Base-by-base conservation (phyloP, 2,329 filamentous ascomycete genomes). In the Cyphellophora attinorum region DNA sequence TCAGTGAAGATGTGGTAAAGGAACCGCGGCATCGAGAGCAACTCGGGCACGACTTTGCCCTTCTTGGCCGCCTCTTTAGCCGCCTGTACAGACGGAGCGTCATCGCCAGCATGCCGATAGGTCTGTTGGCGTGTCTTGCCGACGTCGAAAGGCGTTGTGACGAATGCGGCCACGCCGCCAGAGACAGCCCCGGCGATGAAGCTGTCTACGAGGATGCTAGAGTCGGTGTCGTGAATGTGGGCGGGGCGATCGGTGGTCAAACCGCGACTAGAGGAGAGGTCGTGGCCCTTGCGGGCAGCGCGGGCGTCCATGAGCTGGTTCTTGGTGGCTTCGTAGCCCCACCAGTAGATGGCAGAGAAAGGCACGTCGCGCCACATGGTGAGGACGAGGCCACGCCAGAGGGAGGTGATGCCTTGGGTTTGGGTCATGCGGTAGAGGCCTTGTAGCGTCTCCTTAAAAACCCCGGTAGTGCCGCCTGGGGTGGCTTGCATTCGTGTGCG, bases 291-390 rank as follows among this genome's bases (percentile, higher is more conserved):
- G 57, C 15, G 53, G 70, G 74, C 45, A 36, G 63, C 59, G 30
- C 86, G 77, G 31, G 75, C 60, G 47, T 88, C 79, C 1, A 78
- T 81, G 38, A 96, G 60, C 34, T 65, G 63, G 15, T 78, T 76
- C 34, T 86, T 77, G 36, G 89, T 79, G 12, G 74, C 77, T 63
- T 98, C 91, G 56, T 98, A 98, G 10, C 91, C 89, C 78, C 83
- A 93, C 91, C 91, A 98, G 64, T 98, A 98, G 29, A 98, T 73
- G 3, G 83, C 91, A 1, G 89, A 96, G 53, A 98, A 98, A 0
- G 91, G 91, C 1, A 96, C 91, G 54, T 98, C 91, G 44, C 91
- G 74, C 91, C 91, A 98, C 38, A 98, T 72, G 0, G 89, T 96
- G 49, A 98, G 65, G 0, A 81, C 86, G 36, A 98, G 62, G 0